Base-by-base conservation (phyloP, 1,139 yeast species). In the Blastobotrys buckinghamii region DNA sequence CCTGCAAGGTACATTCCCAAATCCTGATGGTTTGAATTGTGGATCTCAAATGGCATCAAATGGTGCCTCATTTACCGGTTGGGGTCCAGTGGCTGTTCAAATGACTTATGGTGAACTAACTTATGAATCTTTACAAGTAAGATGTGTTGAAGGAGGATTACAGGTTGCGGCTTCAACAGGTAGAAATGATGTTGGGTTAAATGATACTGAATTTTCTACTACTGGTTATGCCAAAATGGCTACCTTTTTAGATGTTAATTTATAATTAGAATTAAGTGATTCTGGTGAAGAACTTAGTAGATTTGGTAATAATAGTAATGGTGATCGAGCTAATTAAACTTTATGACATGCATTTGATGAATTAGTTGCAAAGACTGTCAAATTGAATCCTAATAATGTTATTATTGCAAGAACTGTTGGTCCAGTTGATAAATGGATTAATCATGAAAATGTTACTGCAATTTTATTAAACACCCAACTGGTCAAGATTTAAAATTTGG, bases 321-420 rank as follows among this genome's bases (percentile, higher is more conserved):
- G 84, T 15, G 85, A 80, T 58, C 63, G 84, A 32, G 71, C 72
- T 56, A 78, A 80, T 58, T 61, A 73, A 15, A 70, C 82, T 0
- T 63, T 80, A 45, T 79, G 84, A 84, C 76, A 78, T 54, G 78
- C 78, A 54, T 83, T 81, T 1, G 84, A 79, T 54, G 73, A 71
- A 44, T 67, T 79, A 52, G 79, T 81, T 48, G 62, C 68, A 37
- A 68, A 63, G 32, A 71, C 81, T 44, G 77, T 82, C 1, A 69
- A 66, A 39, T 69, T 69, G 50, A 77, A 81, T 56, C 67, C 67
- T 33, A 79, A 77, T 58, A 79, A 82, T 1, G 69, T 80, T 22
- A 81, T 81, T 39, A 76, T 79, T 2, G 73, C 81, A n/a, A 76
- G 76, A 49, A 62, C 83, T 1, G 79, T 79, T 9, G 84, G 84